Conservation (phyloP, 2,329 filamentous ascomycete species). For the Aspergillus sergii region DNA sequence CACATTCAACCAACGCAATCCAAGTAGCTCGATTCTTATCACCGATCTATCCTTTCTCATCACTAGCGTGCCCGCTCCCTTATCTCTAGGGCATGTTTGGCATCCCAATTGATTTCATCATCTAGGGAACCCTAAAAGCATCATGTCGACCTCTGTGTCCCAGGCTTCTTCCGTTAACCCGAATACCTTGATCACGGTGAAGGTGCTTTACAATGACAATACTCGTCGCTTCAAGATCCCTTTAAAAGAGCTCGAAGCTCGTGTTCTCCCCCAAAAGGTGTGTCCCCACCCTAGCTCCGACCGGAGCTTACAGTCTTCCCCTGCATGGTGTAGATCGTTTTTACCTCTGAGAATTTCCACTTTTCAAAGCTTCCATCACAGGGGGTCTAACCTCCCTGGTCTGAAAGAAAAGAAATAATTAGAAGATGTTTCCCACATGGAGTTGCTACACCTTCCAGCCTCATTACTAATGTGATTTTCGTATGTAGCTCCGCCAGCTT, state of each 20-base stretch:
- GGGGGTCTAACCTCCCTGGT: neutral
- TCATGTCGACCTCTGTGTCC: constrained; percentile 44
- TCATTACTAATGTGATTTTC: constrained; percentile 25
- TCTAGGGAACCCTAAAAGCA: constrained; percentile 7
- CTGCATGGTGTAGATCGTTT: neutral
- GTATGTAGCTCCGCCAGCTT: constrained; percentile 66
- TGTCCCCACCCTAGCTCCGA: constrained; percentile 49
- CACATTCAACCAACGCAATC: neutral
- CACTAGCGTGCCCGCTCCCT: constrained; percentile 14
- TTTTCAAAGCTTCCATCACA: neutral
- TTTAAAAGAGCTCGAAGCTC: constrained; percentile 77
- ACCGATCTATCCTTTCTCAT: constrained; percentile 5
- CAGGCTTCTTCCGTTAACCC: constrained; percentile 54
- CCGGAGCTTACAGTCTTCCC: constrained; percentile 17
- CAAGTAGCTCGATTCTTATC: constrained; percentile 1
- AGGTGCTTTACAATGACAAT: constrained; percentile 75
- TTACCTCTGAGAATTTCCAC: neutral
- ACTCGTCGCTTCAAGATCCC: constrained; percentile 87
- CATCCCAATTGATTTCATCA: constrained; percentile 9
- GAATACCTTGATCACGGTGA: constrained; percentile 80
- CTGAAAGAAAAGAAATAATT: neutral
- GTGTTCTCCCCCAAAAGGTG: constrained; percentile 79
- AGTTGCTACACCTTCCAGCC: neutral
- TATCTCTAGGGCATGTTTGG: constrained; percentile 13
- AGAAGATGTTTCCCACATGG: neutral